Evolutionary conservation across 1,139 yeast species (phyloP).

Genomic region (Pneumocystis canis): DNA sequence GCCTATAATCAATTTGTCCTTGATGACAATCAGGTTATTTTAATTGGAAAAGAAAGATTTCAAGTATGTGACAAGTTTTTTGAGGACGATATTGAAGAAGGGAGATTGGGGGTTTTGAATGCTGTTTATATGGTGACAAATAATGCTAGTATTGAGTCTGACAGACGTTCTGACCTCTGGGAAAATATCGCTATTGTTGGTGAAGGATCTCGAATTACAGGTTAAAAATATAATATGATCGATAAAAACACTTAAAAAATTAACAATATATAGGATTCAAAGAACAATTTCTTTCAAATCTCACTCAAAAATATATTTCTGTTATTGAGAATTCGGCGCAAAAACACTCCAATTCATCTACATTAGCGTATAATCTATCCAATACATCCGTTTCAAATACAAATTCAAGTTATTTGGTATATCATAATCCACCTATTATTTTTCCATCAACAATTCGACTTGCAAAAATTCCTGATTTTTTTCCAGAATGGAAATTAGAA

Average conservation of each 20-base stretch:
- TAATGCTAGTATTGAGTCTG: conserved; percentile 6
- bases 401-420: conserved; percentile 18
- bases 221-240: conserved; percentile 58
- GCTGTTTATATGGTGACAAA: conserved; percentile 10
- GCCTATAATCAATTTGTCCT: conserved; percentile 29
- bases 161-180: conserved; percentile 68
- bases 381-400: conserved; percentile 17
- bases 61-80: conserved; percentile 56
- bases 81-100: conserved; percentile 32
- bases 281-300: conserved; percentile 3
- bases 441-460: conserved; percentile 61
- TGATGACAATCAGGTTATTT: conserved; percentile 27
- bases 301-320: conserved; percentile 3
- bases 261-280: conserved; percentile 2
- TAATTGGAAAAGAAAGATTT: conserved; percentile 77
- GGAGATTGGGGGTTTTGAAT: conserved; percentile 26
- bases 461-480: conserved; percentile 73
- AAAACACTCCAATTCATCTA: conserved; percentile 2
- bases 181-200: conserved; percentile 74
- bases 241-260: conserved; percentile 29
- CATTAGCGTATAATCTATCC: conserved; percentile 13
- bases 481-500: conserved; percentile 75
- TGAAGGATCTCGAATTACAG: conserved; percentile 55
- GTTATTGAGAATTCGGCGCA: conserved; percentile 14
- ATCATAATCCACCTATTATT: conserved; percentile 29